Evolutionary conservation across 2,329 filamentous ascomycete genomes (phyloP), one percentile per base, ranked within the genome.

Genomic region (Colletotrichum coccodes): DNA sequence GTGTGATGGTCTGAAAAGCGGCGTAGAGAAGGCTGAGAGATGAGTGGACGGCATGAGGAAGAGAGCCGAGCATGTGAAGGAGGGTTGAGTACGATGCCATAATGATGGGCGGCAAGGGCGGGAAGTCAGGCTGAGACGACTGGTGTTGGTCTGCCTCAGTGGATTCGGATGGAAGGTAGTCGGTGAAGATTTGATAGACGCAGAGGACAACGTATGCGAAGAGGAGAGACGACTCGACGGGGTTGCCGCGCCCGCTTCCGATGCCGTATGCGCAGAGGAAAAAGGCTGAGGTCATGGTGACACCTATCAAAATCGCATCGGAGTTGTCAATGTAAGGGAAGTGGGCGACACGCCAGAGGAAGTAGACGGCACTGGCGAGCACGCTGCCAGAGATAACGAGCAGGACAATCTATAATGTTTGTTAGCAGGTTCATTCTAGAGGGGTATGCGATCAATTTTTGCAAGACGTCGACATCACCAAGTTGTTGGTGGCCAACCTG

Each of bases 141-240:
- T 83, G 80, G 58, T 84, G 79, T 68, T 82, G 81, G 53, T 86
- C 86, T 4, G 85, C 80, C 3, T 84, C 82, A 32, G 87, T 84
- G n/a, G 87, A 90, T 21, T 87, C 80, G 5, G 93, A 95, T 3
- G 96, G 94, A 73, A 95, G 90, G 81, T 98, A 98, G 81, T 99
- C 96, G 75, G 96, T 99, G 80, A 98, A 98, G 79, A 98, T 98
- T 80, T 99, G 96, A 83, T 98, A 99, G 77, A 98, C 93, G 84
- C 95, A 98, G 71, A 99, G 91, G n/a, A 97, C 96, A 70, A 98
- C 90, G 80, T 99, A 99, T 76, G 96, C 95, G 71, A 70, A 70
- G 7, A 70, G 64, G 4, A 70, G 59, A 5, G 64, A 70, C n/a
- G 68, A 68, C 36, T 68, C 68, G 59, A 70, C 47, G 77, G 95